Evolutionary conservation across 1,284 basidiomycete genomes (phyloP), one percentile per base, ranked within the genome.

Genomic region (Ganoderma sinense): DNA sequence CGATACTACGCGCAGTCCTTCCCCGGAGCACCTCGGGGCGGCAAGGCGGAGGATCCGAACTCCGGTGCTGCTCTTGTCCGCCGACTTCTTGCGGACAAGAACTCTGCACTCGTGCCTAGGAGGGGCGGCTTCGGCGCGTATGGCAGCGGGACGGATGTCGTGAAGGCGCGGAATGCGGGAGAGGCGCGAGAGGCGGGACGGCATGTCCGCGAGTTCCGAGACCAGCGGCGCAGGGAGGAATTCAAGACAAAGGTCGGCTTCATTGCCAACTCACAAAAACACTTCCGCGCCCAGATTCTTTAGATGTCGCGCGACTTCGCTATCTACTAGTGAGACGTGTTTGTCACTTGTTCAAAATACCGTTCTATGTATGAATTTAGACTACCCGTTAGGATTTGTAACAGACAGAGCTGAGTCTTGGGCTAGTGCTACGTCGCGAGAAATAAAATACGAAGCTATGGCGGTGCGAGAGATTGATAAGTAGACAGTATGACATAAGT

Each of bases 111-210:
- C 40, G 91, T 98, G 0, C 95, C 97, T 0, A 83, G 89, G n/a
- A 92, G 88, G 74, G 96, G 94, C 62, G 96, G 94, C 2, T 95
- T 91, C 71, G 96, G 96, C 33, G 95, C 94, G 3, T 96, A 87
- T 77, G 96, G 96, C 2, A 82, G 82, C 11, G 96, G 95, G 3
- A 91, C 89, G 14, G 88, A 96, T 53, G 91, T 96, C 14, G 88
- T 98, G 71, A 95, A 93, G 80, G 97, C 95, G n/a, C 87, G 96
- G 60, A 99, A 99, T 83, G 88, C 89, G 16, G 98, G 98, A 3
- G 97, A 99, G 83, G 98, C 98, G 2, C 88, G 88, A 69, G 94
- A 98, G 82, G 98, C 97, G 18, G 96, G 93, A 56, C 87, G 95
- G 65, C 96, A 98, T 81, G 89, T 96, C 0, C 87, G 90, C 67